Evolutionary conservation across 1,284 basidiomycete genomes (phyloP), one percentile per base, ranked within the genome.

Genomic region (Pholiota adiposa): DNA sequence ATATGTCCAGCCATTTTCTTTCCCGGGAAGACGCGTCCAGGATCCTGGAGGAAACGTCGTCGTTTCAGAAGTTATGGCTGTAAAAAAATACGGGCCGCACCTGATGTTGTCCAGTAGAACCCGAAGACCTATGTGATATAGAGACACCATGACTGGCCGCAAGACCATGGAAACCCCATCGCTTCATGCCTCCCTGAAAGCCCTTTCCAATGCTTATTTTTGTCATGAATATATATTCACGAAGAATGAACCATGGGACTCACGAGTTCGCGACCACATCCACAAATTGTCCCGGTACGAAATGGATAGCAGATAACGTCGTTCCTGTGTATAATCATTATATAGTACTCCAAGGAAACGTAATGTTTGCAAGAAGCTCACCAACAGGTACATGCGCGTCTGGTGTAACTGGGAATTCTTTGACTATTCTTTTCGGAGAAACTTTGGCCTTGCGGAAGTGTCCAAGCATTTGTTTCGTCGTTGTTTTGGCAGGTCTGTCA

Each of bases 1-100:
- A 98, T 90, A 49, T 91, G 89, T 49, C 97, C 97, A 8, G 97
- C 89, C 97, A 98, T 99, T 81, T 98, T 98, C 79, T 96, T 98
- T 43, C 97, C 97, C 16, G 96, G 96, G 80, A 93, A 94, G 14
- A 98, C 84, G 72, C 96, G 88, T 54, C 96, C 96, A 36, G 96
- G 96, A 71, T 97, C 94, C 93, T 96, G 67, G 12, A 63, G 27
- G 49, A 29, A 21, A 58, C 58, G 36, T 57, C 54, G 61, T 63
- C 12, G 43, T 21, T 54, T 36, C 54, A 48, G 31, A n/a, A 36
- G n/a, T 34, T n/a, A 34, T 65, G 21, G 33, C 16, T 58, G n/a
- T 57, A 50, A 59, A 41, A 43, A 11, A 27, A 36, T 9, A 18
- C 31, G 54, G 74, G n/a, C n/a, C 80, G 61, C 65, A 94, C 95